Conservation (phyloP, 2,329 filamentous ascomycete species). For the Apiospora phragmitis region DNA sequence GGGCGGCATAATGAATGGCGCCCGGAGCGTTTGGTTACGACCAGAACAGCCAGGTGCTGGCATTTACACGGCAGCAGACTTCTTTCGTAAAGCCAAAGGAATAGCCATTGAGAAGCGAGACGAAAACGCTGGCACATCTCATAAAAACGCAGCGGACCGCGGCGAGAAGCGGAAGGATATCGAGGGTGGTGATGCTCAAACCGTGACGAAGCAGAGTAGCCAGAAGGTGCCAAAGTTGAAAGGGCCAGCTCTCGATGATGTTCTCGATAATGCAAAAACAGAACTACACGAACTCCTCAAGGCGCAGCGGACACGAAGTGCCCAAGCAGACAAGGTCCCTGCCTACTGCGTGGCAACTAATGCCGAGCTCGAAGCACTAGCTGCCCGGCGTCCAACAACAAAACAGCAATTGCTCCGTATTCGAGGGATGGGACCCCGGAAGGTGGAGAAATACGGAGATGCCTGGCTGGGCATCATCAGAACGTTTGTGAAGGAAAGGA, state of each 20-base stretch:
- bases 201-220: not conserved
- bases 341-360: slow-evolving; percentile 11
- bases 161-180: not conserved
- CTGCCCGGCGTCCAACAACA: not conserved
- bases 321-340: not conserved
- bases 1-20: not conserved
- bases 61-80: slow-evolving; percentile 1
- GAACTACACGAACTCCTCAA: not conserved
- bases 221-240: not conserved
- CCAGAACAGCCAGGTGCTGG: not conserved
- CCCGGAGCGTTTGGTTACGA: not conserved
- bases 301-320: not conserved
- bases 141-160: not conserved
- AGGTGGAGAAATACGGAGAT: slow-evolving; percentile 10
- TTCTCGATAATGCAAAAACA: not conserved
- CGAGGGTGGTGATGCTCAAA: not conserved
- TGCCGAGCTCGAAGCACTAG: slow-evolving; percentile 4
- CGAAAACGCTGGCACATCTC: not conserved
- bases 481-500: not conserved
- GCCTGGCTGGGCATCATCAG: slow-evolving; percentile 9
- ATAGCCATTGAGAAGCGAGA: not conserved
- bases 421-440: slow-evolving; percentile 9
- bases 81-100: not conserved
- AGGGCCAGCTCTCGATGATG: not conserved
- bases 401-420: not conserved